These are phyloP conservation scores for Ustilago cynodontis DNA, from an alignment of 1,284 basidiomycete species.

Conservation along the genomic window DNA sequence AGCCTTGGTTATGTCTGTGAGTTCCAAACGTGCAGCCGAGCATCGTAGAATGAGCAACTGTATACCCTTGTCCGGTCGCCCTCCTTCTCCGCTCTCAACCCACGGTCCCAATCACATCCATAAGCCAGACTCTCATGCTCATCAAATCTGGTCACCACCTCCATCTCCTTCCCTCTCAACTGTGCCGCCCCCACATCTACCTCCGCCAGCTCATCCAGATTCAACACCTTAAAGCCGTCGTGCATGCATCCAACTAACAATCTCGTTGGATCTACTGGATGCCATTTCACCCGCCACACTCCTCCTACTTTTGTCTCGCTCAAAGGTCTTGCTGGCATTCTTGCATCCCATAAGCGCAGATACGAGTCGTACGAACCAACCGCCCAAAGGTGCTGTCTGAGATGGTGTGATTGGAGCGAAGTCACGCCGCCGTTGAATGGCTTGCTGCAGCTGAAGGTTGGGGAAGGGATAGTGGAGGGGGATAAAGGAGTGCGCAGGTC, in stretches of 20 bases:
- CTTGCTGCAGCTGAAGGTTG: slow-evolving; percentile 79
- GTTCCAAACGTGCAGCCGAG: slow-evolving; percentile 84
- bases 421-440: slow-evolving; percentile 93
- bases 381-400: slow-evolving; percentile 83
- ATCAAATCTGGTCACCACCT: slow-evolving; percentile 76
- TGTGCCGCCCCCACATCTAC: slow-evolving; percentile 2
- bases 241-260: slow-evolving; percentile 96
- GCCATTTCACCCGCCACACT: slow-evolving; percentile 96
- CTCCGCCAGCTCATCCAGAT: slow-evolving; percentile 20
- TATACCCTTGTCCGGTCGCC: slow-evolving; percentile 76
- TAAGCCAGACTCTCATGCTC: slow-evolving; percentile 89
- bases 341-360: slow-evolving; percentile 85
- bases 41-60: slow-evolving; percentile 97
- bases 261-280: slow-evolving; percentile 76
- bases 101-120: slow-evolving; percentile 91
- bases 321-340: slow-evolving; percentile 78
- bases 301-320: slow-evolving; percentile 81
- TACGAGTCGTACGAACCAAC: slow-evolving; percentile 93
- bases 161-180: slow-evolving; percentile 42
- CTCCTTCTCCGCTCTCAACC: slow-evolving; percentile 44
- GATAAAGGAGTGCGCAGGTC: slow-evolving; percentile 74
- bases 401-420: slow-evolving; percentile 85
- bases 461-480: slow-evolving; percentile 59
- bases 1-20: background rate
- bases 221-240: slow-evolving; percentile 83